Base-by-base conservation (phyloP, 1,284 basidiomycete species). In the Malassezia sp. region DNA sequence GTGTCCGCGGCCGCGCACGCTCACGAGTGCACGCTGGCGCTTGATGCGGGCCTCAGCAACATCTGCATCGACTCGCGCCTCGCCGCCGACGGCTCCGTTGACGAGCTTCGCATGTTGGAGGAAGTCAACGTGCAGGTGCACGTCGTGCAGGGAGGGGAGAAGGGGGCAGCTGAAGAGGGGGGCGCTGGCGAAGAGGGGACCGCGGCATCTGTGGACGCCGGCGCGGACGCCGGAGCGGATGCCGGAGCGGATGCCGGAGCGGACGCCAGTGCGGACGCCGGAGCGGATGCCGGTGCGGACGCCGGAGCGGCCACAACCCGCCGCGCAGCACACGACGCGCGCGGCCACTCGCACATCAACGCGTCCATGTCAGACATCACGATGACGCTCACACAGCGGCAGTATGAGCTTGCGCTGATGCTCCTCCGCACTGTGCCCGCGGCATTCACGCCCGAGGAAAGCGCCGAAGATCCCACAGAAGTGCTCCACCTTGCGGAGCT, bases 81-180 rank as follows among this genome's bases (percentile, higher is more conserved):
- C 46, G 42, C 48, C 3, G 49, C 49, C 31, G 63, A 57, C 9
- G 52, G 41, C n/a, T 46, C 67, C 22, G 53, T 47, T 15, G 53
- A 65, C 38, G 57, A 61, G 30, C 52, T 70, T 5, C 89, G 87
- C 71, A 85, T 99, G 62, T 83, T 99, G 37, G 85, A 96, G 60
- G 89, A 96, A 62, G 81, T 97, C 66, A 84, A 83, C 60, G 74
- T 97, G 52, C 79, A 84, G 56, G 74, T 97, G 45, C 95, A 90
- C 1, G 84, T 96, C 68, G 73, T 77, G n/a, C 93, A 97, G 71
- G 14, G 20, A 7, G 32, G 4, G 10, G 12, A 17, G 15, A 31
- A 31, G 14, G 30, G 7, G 14, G 30, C 30, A 5, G 15, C 5
- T 31, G 30, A 5, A 17, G 7, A 31, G 7, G 10, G 18, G 29